phyloP scores from a whole-genome alignment of 768 basidiomycete species.

The Tylopilus rubrobrunneus region DNA sequence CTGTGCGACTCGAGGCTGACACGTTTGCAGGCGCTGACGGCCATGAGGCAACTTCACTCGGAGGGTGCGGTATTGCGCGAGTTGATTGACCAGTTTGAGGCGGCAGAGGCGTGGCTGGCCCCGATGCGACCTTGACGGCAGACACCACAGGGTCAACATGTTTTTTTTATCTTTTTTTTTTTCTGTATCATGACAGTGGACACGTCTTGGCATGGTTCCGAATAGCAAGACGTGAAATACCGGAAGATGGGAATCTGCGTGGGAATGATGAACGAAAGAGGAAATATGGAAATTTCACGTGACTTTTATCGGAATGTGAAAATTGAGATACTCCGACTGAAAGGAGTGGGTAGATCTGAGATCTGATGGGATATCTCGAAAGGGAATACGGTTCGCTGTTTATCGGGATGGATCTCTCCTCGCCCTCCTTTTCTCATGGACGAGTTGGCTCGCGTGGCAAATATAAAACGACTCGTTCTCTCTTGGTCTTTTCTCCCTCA shows the following conservation, averaged over 20 bases:
- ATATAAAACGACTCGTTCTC: conserved; percentile 3
- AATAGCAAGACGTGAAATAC: not conserved
- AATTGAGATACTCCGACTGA: not conserved
- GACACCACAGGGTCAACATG: conserved; percentile 5
- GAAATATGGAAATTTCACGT: conserved; percentile 18
- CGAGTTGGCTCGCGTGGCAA: conserved; percentile 29
- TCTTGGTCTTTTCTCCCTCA: not conserved
- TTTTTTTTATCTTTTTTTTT: not conserved
- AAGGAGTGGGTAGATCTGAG: conserved; percentile 18
- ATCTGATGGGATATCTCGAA: conserved; percentile 11
- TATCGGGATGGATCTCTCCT: conserved; percentile 20
- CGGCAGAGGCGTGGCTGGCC: conserved; percentile 89
- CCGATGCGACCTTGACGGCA: conserved; percentile 77
- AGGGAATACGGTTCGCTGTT: conserved; percentile 6
- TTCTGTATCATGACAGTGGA: not conserved
- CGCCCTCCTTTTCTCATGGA: conserved; percentile 16
- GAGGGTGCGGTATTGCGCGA: conserved; percentile 80
- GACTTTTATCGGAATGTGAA: conserved; percentile 6
- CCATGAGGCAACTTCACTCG: conserved; percentile 85
- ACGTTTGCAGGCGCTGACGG: conserved; percentile 63
- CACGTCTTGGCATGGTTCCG: not conserved
- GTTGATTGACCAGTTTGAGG: conserved; percentile 94
- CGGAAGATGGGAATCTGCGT: conserved; percentile 20
- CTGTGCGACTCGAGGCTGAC: conserved; percentile 24
- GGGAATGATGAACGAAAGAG: conserved; percentile 14